Evolutionary conservation across 2,329 filamentous ascomycete genomes (phyloP), one percentile per base, ranked within the genome.

Genomic region (Huntiella decipiens): DNA sequence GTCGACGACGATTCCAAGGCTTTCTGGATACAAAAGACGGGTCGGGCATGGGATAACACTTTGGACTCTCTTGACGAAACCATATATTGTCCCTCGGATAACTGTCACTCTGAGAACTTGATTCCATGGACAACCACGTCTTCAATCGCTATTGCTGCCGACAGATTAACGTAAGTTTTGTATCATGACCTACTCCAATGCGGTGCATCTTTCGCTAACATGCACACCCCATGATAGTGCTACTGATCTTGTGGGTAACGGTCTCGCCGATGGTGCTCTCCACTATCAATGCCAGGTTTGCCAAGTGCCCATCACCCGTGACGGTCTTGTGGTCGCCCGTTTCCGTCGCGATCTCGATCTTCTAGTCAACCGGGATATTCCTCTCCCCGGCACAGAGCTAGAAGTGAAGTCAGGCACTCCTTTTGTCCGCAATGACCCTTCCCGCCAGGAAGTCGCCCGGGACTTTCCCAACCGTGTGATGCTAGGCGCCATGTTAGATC

Each of bases 321-420:
- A 79, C 39, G 60, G 65, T 2, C 65, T 86, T 1, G 66, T 70
- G n/a, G 67, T 77, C 1, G 64, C 59, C 38, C 80, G 77, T 52
- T 82, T 85, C 53, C 61, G 65, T 40, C 59, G 57, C 11, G 79
- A 86, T 53, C 58, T 70, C 5, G 56, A 65, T 16, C 54, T 55
- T 0, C 62, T 83, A 0, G 53, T 73, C 3, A 49, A 58, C 3
- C 53, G 65, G 3, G 53, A 64, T 11, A 55, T 61, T 1, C 74
- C 79, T 0, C 73, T 87, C 65, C 75, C 78, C 0, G 80, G 82
- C 1, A 85, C 80, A 0, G 57, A 84, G 4, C 63, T 84, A 6
- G 64, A 73, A 6, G 56, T 67, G 0, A 57, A 60, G 1, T 64
- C 54, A 0, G 81, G 80, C 0, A 58, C 63, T 12, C 71, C 75